Evolutionary conservation across 2,329 filamentous ascomycete species (phyloP).

Genomic region (Mariannaea sp.): DNA sequence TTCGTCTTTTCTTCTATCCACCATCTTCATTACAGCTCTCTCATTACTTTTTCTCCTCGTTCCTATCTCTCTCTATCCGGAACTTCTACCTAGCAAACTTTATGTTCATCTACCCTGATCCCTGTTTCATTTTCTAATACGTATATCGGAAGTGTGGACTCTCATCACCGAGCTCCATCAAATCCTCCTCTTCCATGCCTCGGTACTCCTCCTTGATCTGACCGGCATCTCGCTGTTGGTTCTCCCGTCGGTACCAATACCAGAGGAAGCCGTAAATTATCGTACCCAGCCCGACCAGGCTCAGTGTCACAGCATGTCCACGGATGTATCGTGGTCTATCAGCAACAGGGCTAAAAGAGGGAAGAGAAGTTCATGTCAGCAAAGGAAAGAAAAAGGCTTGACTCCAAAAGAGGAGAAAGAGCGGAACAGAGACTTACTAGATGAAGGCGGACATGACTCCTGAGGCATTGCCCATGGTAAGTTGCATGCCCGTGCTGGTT

Average conservation of each 20-base stretch:
- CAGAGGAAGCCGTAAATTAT: conserved; percentile 60
- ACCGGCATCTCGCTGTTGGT: conserved; percentile 50
- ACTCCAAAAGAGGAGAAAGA: too few relatives aligned
- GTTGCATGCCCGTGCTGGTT: conserved; percentile 71
- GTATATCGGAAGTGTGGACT: conserved; percentile 57
- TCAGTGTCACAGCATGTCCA: conserved; percentile 65
- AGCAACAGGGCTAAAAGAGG: conserved; percentile 47
- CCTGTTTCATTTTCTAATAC: conserved; percentile 39
- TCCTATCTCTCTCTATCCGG: too few relatives aligned
- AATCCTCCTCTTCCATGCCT: conserved; percentile 51
- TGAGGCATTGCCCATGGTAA: conserved; percentile 71
- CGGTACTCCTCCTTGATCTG: conserved; percentile 46
- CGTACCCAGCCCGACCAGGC: conserved; percentile 60
- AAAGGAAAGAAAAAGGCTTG: too few relatives aligned
- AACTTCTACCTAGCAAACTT: too few relatives aligned
- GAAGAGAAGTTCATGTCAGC: conserved; percentile 24
- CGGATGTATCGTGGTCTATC: conserved; percentile 63
- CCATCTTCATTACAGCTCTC: too few relatives aligned
- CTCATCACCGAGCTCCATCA: conserved; percentile 57
- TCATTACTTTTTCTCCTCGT: too few relatives aligned
- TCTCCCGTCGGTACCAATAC: conserved; percentile 55
- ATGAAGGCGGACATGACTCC: conserved; percentile 78
- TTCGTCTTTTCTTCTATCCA: too few relatives aligned
- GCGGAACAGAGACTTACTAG: conserved; percentile 49
- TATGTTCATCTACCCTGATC: too few relatives aligned